phyloP scores from a whole-genome alignment of 176 grass and related monocot species.

The Cenchrus fungigraminus region DNA sequence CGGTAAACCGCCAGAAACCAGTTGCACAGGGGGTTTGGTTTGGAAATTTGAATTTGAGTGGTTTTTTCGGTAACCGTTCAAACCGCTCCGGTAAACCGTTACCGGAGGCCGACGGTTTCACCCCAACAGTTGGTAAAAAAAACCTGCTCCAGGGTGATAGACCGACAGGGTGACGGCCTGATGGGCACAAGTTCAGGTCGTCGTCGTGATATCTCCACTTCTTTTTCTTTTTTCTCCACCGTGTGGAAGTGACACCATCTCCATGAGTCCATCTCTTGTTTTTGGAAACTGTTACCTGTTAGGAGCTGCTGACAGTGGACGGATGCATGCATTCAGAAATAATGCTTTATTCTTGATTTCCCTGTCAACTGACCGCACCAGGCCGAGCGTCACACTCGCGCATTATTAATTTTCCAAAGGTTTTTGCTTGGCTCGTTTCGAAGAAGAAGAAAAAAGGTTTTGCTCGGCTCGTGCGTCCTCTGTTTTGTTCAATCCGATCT shows the following conservation, averaged over 20 bases:
- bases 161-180: too few relatives aligned
- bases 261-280: background rate
- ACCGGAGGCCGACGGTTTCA: too few relatives aligned
- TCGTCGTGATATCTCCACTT: background rate
- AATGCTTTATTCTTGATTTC: background rate
- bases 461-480: background rate
- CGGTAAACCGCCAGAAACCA: too few relatives aligned
- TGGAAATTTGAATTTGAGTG: too few relatives aligned
- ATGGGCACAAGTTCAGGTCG: background rate
- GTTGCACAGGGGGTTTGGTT: too few relatives aligned
- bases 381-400: background rate
- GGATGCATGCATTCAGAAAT: background rate
- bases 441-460: too few relatives aligned
- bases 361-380: slow-evolving; percentile 4
- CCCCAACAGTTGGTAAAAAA: too few relatives aligned
- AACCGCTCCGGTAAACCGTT: too few relatives aligned
- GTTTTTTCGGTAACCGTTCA: too few relatives aligned
- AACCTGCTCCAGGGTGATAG: too few relatives aligned
- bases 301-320: background rate
- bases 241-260: background rate
- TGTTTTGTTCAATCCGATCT: background rate
- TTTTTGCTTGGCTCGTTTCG: too few relatives aligned
- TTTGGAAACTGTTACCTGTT: background rate
- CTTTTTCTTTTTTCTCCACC: background rate
- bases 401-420: background rate